phyloP scores from a whole-genome alignment of 768 basidiomycete genomes.

The Collybia sordida region DNA sequence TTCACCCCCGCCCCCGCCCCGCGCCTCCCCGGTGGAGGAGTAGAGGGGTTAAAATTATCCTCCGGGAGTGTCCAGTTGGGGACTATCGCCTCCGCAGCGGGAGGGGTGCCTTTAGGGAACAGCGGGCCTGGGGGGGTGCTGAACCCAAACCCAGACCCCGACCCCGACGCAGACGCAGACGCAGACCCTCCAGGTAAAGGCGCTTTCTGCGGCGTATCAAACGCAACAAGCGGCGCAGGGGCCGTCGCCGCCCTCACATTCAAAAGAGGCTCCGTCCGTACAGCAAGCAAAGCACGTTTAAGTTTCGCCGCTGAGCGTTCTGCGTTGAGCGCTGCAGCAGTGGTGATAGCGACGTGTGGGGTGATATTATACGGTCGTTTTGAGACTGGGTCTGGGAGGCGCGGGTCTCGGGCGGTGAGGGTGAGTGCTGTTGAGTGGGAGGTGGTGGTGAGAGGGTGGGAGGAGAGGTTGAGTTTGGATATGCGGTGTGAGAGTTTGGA shows the following conservation, averaged over 20 bases:
- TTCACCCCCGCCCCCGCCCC: slow-evolving; percentile 33
- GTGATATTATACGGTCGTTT: slow-evolving; percentile 45
- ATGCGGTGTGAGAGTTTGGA: slow-evolving; percentile 51
- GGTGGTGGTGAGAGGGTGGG: slow-evolving; percentile 7
- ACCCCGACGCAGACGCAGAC: slow-evolving; percentile 11
- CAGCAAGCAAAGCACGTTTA: slow-evolving; percentile 63
- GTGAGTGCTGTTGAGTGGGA: too few species aligned
- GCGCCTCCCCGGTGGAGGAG: slow-evolving; percentile 27
- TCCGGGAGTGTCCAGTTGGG: slow-evolving; percentile 35
- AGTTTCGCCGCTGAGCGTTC: slow-evolving; percentile 72
- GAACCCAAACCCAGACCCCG: slow-evolving; percentile 17
- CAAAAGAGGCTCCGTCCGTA: slow-evolving; percentile 63
- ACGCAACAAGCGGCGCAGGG: slow-evolving; percentile 33
- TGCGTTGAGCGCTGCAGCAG: slow-evolving; percentile 80
- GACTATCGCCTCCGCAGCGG: slow-evolving; percentile 7
- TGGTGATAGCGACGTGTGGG: slow-evolving; percentile 68
- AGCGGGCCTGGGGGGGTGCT: slow-evolving; percentile 22
- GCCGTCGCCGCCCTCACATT: slow-evolving; percentile 51
- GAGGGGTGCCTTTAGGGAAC: slow-evolving; percentile 18
- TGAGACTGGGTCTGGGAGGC: slow-evolving; percentile 38
- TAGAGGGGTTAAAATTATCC: slow-evolving; percentile 40
- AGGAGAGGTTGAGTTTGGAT: slow-evolving; percentile 44
- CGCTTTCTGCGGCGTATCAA: slow-evolving; percentile 34
- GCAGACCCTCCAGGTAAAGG: slow-evolving; percentile 6
- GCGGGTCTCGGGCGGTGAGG: slow-evolving; percentile 33